Percentiles rank a stretch among this genome's conserved stretches.
These are phyloP conservation scores for Pythium sukuiense DNA, from an alignment of 352 stramenopile genomes.

Conservation along the genomic window DNA sequence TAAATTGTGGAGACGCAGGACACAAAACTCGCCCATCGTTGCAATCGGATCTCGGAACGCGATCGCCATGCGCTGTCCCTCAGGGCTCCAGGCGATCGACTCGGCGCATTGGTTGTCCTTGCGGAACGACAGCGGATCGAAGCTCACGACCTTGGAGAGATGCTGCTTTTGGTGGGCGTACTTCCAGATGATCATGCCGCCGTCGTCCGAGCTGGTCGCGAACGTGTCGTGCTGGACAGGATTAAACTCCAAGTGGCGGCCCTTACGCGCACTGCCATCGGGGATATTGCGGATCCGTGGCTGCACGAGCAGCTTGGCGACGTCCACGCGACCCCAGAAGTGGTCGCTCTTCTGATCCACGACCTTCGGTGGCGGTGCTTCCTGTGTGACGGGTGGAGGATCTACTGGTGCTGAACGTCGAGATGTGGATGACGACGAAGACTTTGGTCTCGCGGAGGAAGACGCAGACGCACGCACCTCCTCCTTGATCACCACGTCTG, in stretches of 20 bases:
- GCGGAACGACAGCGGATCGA: conserved; percentile 63
- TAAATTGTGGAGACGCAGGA: conserved; percentile 70
- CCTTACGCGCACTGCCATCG: conserved; percentile 67
- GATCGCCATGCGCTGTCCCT: conserved; percentile 74
- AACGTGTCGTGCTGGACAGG: conserved; percentile 72
- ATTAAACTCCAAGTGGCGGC: conserved; percentile 76
- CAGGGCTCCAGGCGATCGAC: conserved; percentile 72
- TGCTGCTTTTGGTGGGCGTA: conserved; percentile 65
- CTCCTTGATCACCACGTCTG: conserved; percentile 14
- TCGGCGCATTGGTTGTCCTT: conserved; percentile 64
- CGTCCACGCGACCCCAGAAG: conserved; percentile 72
- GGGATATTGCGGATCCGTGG: conserved; percentile 58
- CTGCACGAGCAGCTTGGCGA: conserved; percentile 69
- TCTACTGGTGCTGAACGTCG: background rate
- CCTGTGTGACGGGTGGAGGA: background rate
- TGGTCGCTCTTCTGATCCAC: conserved; percentile 58
- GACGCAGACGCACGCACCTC: conserved; percentile 12
- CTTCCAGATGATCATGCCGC: conserved; percentile 76
- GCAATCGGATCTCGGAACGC: conserved; percentile 72
- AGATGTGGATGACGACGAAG: conserved; percentile 8
- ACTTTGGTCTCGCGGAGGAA: background rate
- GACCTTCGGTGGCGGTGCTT: conserved; percentile 6
- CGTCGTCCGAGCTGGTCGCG: conserved; percentile 76
- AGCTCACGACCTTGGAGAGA: conserved; percentile 57
- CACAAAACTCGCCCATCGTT: conserved; percentile 69